These are phyloP conservation scores for Cladosporium sp. DNA, from an alignment of 2,329 filamentous ascomycete species.

Conservation along the genomic window DNA sequence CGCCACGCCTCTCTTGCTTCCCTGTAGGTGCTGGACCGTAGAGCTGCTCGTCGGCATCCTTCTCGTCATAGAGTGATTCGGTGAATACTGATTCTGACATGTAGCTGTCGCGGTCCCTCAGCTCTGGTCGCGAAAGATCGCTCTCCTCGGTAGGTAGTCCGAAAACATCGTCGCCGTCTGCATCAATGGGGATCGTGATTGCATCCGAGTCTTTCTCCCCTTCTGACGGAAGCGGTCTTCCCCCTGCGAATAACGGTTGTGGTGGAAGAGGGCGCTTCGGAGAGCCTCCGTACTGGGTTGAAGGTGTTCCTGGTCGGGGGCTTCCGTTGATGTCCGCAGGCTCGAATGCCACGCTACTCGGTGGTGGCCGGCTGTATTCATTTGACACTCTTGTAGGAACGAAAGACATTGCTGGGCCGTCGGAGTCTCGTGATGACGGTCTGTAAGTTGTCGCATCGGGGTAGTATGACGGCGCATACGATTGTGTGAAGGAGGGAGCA, in stretches of 20 bases:
- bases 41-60: constrained; percentile 53
- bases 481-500: constrained; percentile 33
- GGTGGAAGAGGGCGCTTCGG: constrained; percentile 84
- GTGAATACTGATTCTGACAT: constrained; percentile 62
- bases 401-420: constrained; percentile 55
- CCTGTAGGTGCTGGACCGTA: constrained; percentile 87
- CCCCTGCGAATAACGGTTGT: constrained; percentile 75
- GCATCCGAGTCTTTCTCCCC: constrained; percentile 52
- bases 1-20: constrained; percentile 83
- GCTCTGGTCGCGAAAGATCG: constrained; percentile 53
- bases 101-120: constrained; percentile 65
- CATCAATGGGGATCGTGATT: constrained; percentile 68
- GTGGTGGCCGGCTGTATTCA: constrained; percentile 71
- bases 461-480: constrained; percentile 16
- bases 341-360: constrained; percentile 74
- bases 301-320: constrained; percentile 85
- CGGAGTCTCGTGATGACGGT: constrained; percentile 53
- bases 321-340: constrained; percentile 85
- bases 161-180: constrained; percentile 62
- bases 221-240: constrained; percentile 47
- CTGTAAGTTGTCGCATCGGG: constrained; percentile 50
- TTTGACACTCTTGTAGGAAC: constrained; percentile 55
- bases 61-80: constrained; percentile 61
- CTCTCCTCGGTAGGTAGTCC: constrained; percentile 60
- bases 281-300: constrained; percentile 83